Base-by-base conservation (phyloP, 2,329 filamentous ascomycete genomes). In the Metarhizium album region DNA sequence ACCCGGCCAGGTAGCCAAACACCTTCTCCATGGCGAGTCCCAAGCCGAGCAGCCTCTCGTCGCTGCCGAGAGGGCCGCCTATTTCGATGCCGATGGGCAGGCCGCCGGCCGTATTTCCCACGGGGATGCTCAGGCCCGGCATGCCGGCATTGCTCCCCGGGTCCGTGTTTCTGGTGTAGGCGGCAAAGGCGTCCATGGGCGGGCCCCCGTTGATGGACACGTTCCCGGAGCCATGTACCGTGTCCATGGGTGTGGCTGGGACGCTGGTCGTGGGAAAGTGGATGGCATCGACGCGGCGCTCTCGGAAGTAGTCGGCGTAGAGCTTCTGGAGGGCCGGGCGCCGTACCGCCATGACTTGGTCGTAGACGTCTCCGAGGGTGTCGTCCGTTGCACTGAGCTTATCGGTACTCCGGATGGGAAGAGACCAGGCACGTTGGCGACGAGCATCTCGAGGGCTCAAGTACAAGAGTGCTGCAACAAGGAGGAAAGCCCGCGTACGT, bases 151-250 rank as follows among this genome's bases (percentile, higher is more conserved):
- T 29, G 43, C 55, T 57, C 4, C 51, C 53, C 3, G 55, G 53
- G 9, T 46, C 53, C 9, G 53, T 47, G 24, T 52, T 51, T 45
- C 45, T 46, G 13, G 42, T 52, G 38, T 55, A 57, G 2, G 50
- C 48, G 11, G 14, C 37, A 45, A 57, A 57, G 2, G 53, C 45
- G 11, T 47, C 14, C 16, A 52, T 45, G 1, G 52, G 55, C 3
- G 53, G 53, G 3, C 53, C 55, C 24, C 51, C 55, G 37, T 57
- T 57, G 48, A 57, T 47, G 20, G 55, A 52, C 4, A 57, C 52
- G 24, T 52, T 52, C 18, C 55, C 53, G 11, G 53, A 55, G 4
- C 53, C 52, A 29, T 55, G 13, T 7, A 50, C 24, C 13, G 42
- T 27, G 35, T 57, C 53, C 0, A 57, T 55, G 1, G 53, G 53